Percentiles rank a stretch among this genome's conserved stretches.
Evolutionary conservation across 164 flowering plant genomes (phyloP).

Genomic region (Berberis thunbergii): DNA sequence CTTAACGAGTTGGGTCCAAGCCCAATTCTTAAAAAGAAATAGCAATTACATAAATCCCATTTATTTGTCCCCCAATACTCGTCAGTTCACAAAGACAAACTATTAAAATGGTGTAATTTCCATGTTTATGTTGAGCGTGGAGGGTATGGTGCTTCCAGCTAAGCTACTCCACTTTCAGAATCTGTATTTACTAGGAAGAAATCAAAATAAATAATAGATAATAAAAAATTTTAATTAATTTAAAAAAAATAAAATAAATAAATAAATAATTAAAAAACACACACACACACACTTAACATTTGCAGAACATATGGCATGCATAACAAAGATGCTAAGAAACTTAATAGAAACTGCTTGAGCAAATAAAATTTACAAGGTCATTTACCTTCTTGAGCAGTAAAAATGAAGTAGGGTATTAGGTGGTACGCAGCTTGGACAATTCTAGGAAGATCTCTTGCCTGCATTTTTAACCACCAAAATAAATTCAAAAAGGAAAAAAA

Average conservation of each 20-base stretch:
- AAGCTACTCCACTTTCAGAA: not conserved
- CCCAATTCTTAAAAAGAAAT: no score
- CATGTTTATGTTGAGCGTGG: no score
- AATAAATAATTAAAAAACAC: no score
- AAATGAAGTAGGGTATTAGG: constrained; percentile 82
- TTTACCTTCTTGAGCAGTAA: constrained; percentile 75
- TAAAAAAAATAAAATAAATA: no score
- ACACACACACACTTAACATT: not conserved
- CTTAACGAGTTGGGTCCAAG: no score
- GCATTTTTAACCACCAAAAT: constrained; percentile 15
- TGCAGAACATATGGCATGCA: constrained; percentile 1
- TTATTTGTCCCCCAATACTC: not conserved
- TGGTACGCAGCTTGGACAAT: constrained; percentile 72
- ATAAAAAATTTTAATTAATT: no score
- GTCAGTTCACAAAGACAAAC: not conserved
- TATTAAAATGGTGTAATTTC: no score
- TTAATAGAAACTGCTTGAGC: not conserved
- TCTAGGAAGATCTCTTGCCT: constrained; percentile 93
- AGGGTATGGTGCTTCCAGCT: not conserved
- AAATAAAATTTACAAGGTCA: constrained; percentile 3
- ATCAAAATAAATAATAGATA: not conserved
- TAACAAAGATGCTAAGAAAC: not conserved
- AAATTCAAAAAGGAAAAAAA: not conserved
- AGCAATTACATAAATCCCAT: no score
- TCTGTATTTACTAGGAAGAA: not conserved